Evolutionary conservation across 441 rosid genomes (phyloP).

Genomic region (Pelargonium cotyledonis): DNA sequence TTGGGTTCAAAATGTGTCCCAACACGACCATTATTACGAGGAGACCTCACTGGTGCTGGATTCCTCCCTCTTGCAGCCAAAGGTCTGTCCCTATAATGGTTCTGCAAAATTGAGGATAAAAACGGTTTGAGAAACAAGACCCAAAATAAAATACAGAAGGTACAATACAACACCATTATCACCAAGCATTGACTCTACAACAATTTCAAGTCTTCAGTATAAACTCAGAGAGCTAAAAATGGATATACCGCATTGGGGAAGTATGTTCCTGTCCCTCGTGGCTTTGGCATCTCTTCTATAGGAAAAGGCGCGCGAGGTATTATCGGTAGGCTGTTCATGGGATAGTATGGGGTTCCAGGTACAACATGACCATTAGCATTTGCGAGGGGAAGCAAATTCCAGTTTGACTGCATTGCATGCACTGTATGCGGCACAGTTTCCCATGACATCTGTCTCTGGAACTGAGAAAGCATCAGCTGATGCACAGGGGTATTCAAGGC

Average conservation of each 20-base stretch:
- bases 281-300: conserved; percentile 57
- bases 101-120: conserved; percentile 43
- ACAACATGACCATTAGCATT: conserved; percentile 38
- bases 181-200: neutral
- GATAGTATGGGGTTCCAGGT: conserved; percentile 40
- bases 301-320: conserved; percentile 41
- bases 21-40: conserved; percentile 43
- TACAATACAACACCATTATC: neutral
- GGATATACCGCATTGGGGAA: conserved; percentile 65
- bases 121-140: neutral
- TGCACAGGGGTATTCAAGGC: conserved; percentile 24
- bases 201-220: neutral
- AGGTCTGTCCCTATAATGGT: conserved; percentile 58
- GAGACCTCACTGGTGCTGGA: conserved; percentile 49
- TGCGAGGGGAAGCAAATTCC: conserved; percentile 29
- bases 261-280: conserved; percentile 83
- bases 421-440: conserved; percentile 22
- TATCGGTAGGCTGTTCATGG: conserved; percentile 31
- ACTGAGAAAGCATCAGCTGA: conserved; percentile 34
- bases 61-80: conserved; percentile 40
- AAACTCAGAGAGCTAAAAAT: conserved; percentile 13
- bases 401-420: conserved; percentile 21
- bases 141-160: conserved; percentile 7
- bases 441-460: conserved; percentile 34
- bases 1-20: conserved; percentile 32